Conservation (phyloP, 2,329 filamentous ascomycete genomes). For the Hymenoscyphus albidus region DNA sequence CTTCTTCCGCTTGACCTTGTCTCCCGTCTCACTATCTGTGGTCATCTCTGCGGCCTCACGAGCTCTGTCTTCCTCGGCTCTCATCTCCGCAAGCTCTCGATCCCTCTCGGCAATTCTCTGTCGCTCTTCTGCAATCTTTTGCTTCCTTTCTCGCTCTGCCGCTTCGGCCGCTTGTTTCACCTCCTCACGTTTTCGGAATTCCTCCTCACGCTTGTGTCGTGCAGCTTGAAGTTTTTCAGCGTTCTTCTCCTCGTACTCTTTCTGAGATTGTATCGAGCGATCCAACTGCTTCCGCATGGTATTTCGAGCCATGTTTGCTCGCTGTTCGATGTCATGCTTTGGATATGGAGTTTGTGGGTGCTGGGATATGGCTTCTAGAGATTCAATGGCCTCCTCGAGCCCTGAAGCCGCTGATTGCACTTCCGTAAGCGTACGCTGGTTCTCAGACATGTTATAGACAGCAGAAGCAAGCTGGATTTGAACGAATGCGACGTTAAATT, state of each 20-base stretch:
- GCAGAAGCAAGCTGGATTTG: slow-evolving; percentile 89
- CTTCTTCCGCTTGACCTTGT: slow-evolving; percentile 76
- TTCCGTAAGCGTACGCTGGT: slow-evolving; percentile 72
- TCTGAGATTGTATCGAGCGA: slow-evolving; percentile 76
- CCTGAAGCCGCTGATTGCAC: slow-evolving; percentile 76
- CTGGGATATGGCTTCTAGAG: slow-evolving; percentile 59
- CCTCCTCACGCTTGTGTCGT: slow-evolving; percentile 73
- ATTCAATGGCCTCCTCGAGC: slow-evolving; percentile 79
- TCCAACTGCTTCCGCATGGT: slow-evolving; percentile 92
- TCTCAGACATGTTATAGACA: slow-evolving; percentile 70
- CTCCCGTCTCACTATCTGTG: slow-evolving; percentile 76
- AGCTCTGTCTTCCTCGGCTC: slow-evolving; percentile 65
- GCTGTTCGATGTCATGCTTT: slow-evolving; percentile 83
- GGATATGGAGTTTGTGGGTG: slow-evolving; percentile 78
- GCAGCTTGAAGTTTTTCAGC: slow-evolving; percentile 82
- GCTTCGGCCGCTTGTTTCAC: slow-evolving; percentile 65
- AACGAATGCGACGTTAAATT: slow-evolving; percentile 97
- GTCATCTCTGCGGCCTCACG: slow-evolving; percentile 75
- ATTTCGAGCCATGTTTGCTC: slow-evolving; percentile 94
- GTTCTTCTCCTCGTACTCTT: slow-evolving; percentile 90
- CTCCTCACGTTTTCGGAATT: slow-evolving; percentile 74
- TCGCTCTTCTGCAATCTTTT: slow-evolving; percentile 82
- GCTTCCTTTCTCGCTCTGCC: slow-evolving; percentile 67
- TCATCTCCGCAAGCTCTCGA: slow-evolving; percentile 65
- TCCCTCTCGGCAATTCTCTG: slow-evolving; percentile 75